Percentiles rank a stretch among this genome's conserved stretches.
phyloP scores from a whole-genome alignment of 176 grass and related monocot genomes.

The Cocos nucifera region DNA sequence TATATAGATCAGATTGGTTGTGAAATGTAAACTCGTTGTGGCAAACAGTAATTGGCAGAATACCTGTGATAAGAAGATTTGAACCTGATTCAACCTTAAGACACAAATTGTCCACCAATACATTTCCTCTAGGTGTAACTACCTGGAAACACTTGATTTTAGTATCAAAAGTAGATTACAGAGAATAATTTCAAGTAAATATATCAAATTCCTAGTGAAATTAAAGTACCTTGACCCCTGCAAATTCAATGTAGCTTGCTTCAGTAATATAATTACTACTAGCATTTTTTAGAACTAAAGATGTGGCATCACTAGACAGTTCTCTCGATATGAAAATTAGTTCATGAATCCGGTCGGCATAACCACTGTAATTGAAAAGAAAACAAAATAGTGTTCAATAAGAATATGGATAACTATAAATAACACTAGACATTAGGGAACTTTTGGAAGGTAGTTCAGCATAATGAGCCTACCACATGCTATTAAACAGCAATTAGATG shows the following conservation, averaged over 20 bases:
- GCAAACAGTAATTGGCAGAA: constrained; percentile 6
- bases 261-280: constrained; percentile 73
- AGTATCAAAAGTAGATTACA: constrained; percentile 23
- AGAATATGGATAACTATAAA: background rate
- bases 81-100: constrained; percentile 85
- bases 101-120: constrained; percentile 84
- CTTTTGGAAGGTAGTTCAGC: background rate
- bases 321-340: constrained; percentile 74
- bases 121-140: constrained; percentile 84
- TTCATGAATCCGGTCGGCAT: constrained; percentile 87
- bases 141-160: constrained; percentile 53
- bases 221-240: constrained; percentile 69
- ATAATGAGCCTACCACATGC: no score
- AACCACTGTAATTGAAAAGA: constrained; percentile 58
- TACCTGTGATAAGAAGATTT: constrained; percentile 98
- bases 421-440: no score
- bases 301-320: constrained; percentile 47
- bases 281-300: constrained; percentile 42
- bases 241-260: constrained; percentile 95
- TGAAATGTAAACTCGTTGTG: no score
- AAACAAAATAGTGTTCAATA: background rate
- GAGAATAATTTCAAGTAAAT: constrained; percentile 9
- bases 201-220: constrained; percentile 10
- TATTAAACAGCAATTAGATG: no score
- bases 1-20: no score